Evolutionary conservation across 257 asterid species (phyloP), one percentile per base, ranked within the genome.

Genomic region (Salvia hispanica): DNA sequence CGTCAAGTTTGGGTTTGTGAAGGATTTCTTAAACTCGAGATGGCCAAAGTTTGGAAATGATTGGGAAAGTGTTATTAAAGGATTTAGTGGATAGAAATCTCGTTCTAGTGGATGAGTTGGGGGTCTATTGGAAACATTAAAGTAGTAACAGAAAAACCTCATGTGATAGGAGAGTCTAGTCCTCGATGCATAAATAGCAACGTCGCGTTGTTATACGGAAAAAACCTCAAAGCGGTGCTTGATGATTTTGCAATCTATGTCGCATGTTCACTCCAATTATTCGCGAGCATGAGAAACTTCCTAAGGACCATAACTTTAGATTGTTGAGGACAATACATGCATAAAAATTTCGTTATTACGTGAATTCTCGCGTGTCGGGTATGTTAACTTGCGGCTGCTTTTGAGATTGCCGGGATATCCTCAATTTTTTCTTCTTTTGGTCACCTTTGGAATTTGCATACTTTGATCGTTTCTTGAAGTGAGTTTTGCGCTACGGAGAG

Each of bases 361-460:
- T 34, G 37, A 34, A 34, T 34, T 34, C 37, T 5, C 37, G 4
- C 6, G 37, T 34, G 37, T 34, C 37, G 37, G 37, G 37, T 34
- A 53, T 0, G 48, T 55, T 1, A 75, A 69, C 55, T 57, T 31
- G 21, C 51, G 76, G 3, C 9, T 67, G 18, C 25, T n/a, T 0
- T 43, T 48, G 37, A 34, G 6, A 5, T 34, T 34, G 37, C 4
- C 6, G 3, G 37, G 5, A 34, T 34, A 4, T 34, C 37, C 37
- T 34, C 10, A 4, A 3, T 16, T 14, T 42, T 5, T 66, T 47
- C 58, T 47, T 64, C 65, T 15, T 4, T 55, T 13, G 12, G 10
- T 45, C 46, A 36, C 40, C 60, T 64, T 7, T 64, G 77, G 77
- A 72, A 64, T 57, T 43, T 72, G 9, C 71, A 73, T 11, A 73